Evolutionary conservation across 23 red algal genomes (phyloP).

Genomic region (Gracilaria domingensis): DNA sequence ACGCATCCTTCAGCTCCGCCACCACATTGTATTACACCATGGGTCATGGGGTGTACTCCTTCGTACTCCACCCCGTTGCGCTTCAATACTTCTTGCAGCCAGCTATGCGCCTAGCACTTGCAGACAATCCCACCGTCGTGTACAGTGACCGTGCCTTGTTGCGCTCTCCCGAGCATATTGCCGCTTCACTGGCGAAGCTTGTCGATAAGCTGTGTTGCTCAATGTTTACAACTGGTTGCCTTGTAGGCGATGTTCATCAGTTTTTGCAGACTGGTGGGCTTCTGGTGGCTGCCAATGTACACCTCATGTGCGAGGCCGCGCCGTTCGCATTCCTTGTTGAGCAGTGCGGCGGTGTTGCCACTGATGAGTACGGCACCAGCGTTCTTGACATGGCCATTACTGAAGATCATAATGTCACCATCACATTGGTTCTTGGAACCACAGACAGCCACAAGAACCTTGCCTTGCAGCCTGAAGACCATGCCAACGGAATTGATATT

Average conservation of each 20-base stretch:
- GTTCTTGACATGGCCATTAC: constrained; percentile 83
- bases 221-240: constrained; percentile 80
- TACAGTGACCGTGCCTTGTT: constrained; percentile 68
- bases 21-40: constrained; percentile 95
- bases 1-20: constrained; percentile 83
- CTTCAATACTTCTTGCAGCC: constrained; percentile 96
- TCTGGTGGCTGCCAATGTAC: constrained; percentile 77
- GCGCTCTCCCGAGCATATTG: constrained; percentile 28
- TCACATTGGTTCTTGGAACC: constrained; percentile 69
- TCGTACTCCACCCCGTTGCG: constrained; percentile 96
- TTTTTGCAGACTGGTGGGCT: constrained; percentile 89
- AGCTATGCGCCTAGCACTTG: constrained; percentile 60
- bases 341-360: constrained; percentile 89
- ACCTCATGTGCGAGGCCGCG: constrained; percentile 95
- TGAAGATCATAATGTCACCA: constrained; percentile 69
- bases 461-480: constrained; percentile 30
- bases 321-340: constrained; percentile 94
- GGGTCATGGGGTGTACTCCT: constrained; percentile 94
- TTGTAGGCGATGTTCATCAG: constrained; percentile 81
- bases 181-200: constrained; percentile 24
- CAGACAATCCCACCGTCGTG: constrained; percentile 67
- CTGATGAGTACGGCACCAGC: constrained; percentile 70
- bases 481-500: constrained; percentile 38
- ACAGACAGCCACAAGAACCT: constrained; percentile 55
- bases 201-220: constrained; percentile 57